A percentile compares a stretch with the other conserved stretches of the same genome.
Evolutionary conservation across 441 rosid species (phyloP).

Genomic region (Populus hybrid): DNA sequence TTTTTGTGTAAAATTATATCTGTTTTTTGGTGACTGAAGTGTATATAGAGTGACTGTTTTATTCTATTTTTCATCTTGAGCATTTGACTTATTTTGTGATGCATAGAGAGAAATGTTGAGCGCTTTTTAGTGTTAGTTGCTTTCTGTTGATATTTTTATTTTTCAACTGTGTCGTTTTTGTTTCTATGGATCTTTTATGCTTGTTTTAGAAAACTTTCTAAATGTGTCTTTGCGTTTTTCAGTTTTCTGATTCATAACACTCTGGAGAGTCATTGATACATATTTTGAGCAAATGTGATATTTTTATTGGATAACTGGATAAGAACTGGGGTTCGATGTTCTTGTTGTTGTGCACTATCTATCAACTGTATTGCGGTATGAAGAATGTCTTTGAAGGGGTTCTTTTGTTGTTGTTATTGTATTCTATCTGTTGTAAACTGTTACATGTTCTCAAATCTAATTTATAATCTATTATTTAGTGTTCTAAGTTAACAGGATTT

Average conservation of each 20-base stretch:
- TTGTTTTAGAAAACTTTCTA: neutral
- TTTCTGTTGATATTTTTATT: neutral
- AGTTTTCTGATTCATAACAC: neutral
- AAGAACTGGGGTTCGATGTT: neutral
- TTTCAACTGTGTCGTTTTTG: neutral
- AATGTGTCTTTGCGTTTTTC: neutral
- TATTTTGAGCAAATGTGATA: neutral
- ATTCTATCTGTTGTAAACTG: too few relatives aligned
- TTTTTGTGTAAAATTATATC: too few relatives aligned
- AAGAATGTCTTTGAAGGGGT: neutral
- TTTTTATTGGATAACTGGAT: neutral
- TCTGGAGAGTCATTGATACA: neutral
- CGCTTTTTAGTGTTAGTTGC: neutral
- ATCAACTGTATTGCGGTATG: neutral
- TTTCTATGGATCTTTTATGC: neutral
- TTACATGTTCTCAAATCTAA: too few relatives aligned
- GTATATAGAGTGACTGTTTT: too few relatives aligned
- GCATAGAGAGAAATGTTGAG: neutral
- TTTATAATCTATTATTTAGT: neutral
- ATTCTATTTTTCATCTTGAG: too few relatives aligned
- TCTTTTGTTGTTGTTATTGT: too few relatives aligned
- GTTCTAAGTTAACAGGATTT: neutral
- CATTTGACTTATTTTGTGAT: neutral
- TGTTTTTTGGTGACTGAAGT: too few relatives aligned
- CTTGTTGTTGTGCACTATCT: neutral